phyloP scores from a whole-genome alignment of 441 rosid genomes.

The Gossypium davidsonii region DNA sequence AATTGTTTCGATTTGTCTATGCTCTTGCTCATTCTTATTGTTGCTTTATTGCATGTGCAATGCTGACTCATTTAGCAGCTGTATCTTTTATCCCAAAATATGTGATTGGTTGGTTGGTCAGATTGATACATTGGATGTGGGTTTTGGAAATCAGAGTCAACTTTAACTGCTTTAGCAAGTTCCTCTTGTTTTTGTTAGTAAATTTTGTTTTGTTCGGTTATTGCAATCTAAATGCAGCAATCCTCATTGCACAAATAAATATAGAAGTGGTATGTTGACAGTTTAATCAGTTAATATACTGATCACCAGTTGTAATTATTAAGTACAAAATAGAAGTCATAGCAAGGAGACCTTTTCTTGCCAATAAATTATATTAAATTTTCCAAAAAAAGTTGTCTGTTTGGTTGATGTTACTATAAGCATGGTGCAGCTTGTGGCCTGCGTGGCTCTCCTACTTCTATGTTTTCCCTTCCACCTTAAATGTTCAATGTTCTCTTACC shows the following conservation, averaged over 20 bases:
- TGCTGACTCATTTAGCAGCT: neutral
- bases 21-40: neutral
- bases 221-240: neutral
- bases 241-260: neutral
- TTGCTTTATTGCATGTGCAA: neutral
- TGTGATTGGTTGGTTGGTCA: neutral
- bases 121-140: neutral
- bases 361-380: neutral
- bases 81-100: neutral
- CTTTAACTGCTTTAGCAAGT: neutral
- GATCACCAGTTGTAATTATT: neutral
- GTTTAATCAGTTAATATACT: neutral
- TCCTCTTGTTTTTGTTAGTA: neutral
- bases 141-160: neutral
- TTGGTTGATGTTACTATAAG: neutral
- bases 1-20: neutral
- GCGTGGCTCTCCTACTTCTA: neutral
- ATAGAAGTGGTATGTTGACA: neutral
- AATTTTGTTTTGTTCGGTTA: neutral
- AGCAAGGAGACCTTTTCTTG: neutral
- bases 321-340: neutral
- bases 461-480: neutral
- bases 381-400: neutral
- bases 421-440: neutral
- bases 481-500: conserved; percentile 1